Conservation (phyloP, 345 rosid species). For the Kernera saxatilis region DNA sequence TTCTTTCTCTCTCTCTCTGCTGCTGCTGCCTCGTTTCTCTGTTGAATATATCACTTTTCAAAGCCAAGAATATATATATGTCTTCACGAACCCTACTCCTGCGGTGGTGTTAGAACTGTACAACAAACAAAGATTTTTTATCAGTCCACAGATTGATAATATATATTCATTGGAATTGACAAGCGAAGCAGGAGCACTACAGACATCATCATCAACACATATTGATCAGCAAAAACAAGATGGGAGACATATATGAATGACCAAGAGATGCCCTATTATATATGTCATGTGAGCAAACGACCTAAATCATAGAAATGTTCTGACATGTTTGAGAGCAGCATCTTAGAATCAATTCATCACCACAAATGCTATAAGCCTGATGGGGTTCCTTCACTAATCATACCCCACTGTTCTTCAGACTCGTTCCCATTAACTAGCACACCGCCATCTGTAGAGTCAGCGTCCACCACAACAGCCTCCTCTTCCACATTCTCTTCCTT, state of each 20-base stretch:
- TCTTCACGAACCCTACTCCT: slow-evolving; percentile 19
- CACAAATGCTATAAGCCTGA: slow-evolving; percentile 72
- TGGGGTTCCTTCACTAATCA: slow-evolving; percentile 76
- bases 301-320: not conserved
- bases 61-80: not conserved
- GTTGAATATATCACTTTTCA: not conserved
- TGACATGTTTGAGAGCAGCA: not conserved
- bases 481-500: slow-evolving; percentile 72
- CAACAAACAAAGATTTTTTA: not conserved
- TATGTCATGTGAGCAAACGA: not conserved
- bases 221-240: not conserved
- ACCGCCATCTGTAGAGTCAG: slow-evolving; percentile 80
- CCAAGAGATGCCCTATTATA: not conserved
- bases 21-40: slow-evolving; percentile 7
- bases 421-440: slow-evolving; percentile 86
- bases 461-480: slow-evolving; percentile 86
- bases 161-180: too few relatives aligned
- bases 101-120: slow-evolving; percentile 28
- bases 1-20: not conserved
- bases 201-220: not conserved
- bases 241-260: not conserved
- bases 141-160: not conserved
- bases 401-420: slow-evolving; percentile 96
- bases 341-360: slow-evolving; percentile 68
- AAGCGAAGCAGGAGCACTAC: too few relatives aligned